These are phyloP conservation scores for Xylaria curta DNA, from an alignment of 495 filamentous ascomycete species.

Conservation along the genomic window DNA sequence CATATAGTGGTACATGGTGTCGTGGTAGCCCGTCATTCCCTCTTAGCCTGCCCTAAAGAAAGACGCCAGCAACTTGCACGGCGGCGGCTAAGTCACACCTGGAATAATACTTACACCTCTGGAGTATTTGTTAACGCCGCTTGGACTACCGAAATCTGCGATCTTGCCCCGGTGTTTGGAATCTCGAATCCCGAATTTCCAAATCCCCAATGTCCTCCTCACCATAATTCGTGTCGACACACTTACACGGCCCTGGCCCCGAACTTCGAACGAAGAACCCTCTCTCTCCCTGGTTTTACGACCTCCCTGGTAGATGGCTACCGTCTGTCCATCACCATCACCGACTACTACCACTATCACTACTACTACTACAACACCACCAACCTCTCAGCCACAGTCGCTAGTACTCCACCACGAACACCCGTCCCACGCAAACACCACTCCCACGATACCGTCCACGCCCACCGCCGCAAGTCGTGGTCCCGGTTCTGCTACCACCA, in stretches of 20 bases:
- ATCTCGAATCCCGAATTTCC: background rate
- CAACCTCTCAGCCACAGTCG: constrained; percentile 8
- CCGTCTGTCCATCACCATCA: constrained; percentile 17
- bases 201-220: constrained; percentile 1
- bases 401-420: constrained; percentile 6
- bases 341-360: background rate
- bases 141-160: constrained; percentile 4
- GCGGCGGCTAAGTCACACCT: background rate
- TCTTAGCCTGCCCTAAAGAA: constrained; percentile 24
- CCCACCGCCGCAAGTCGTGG: background rate
- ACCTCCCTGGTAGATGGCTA: constrained; percentile 28
- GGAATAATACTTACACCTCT: background rate
- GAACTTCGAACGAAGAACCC: constrained; percentile 11
- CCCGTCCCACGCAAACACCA: constrained; percentile 17
- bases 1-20: constrained; percentile 6
- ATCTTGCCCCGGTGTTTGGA: constrained; percentile 19
- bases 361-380: background rate
- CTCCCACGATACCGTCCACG: background rate
- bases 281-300: constrained; percentile 3
- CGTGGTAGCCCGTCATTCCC: constrained; percentile 17
- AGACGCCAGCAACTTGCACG: background rate
- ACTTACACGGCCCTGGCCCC: constrained; percentile 13
- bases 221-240: constrained; percentile 22
- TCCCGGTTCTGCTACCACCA: background rate
- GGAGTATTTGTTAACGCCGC: constrained; percentile 6